Evolutionary conservation across 768 basidiomycete genomes (phyloP), one percentile per base, ranked within the genome.

Genomic region (Ephemerocybe angulata): DNA sequence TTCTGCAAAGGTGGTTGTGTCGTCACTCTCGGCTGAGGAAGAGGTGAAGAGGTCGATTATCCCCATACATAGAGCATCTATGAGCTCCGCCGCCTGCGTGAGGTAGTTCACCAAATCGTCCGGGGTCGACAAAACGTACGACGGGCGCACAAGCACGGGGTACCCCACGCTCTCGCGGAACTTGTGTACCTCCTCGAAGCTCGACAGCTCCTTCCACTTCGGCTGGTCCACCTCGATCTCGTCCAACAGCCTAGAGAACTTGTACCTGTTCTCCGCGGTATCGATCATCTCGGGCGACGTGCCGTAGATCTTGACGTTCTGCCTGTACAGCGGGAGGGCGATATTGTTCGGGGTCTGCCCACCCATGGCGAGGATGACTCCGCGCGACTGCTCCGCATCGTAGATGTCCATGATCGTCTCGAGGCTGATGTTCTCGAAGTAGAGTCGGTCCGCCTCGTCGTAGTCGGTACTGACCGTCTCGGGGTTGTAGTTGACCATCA

Each of bases 401-500:
- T 98, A 98, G 64, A 99, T 95, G 67, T 99, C 96, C 37, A 99
- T 79, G 56, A 99, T 93, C 2, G 93, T 89, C 75, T 99, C 96
- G 65, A 98, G 73, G 61, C 88, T 88, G 78, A 99, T 98, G 69
- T 96, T 98, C 75, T 99, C 97, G 69, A 99, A 99, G 78, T 98
- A 99, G 25, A 99, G 80, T 27, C 95, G 84, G 68, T 99, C 96
- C 25, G 96, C 96, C 66, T 98, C 96, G 73, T 98, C 97, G 72
- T 98, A 98, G 71, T 98, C 96, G 29, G 97, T 98, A 65, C 90
- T 93, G 70, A 99, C 97, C 1, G 97, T 99, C 76, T 98, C 96
- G 13, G 96, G 97, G 71, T 99, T 98, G 74, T 98, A 98, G 76
- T 99, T 98, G 76, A 98, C 90, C 96, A 98, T 99, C 70, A 98